Evolutionary conservation across 2,329 filamentous ascomycete genomes (phyloP).

Genomic region (Tolypocladium guangdongense): DNA sequence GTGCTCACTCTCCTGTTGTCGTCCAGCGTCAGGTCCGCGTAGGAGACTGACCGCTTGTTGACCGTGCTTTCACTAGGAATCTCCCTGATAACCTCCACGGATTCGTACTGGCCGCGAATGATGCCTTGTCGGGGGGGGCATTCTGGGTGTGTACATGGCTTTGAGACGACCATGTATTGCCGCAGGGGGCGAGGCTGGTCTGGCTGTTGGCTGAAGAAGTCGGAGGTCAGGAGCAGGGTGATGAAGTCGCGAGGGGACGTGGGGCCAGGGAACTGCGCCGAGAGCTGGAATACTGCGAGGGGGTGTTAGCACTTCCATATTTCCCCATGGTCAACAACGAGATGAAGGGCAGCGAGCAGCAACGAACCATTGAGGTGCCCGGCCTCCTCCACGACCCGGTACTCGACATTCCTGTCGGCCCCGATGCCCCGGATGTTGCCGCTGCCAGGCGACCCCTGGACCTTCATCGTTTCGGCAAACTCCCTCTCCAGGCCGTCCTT

Average conservation of each 20-base stretch:
- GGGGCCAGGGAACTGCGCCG: conserved; percentile 81
- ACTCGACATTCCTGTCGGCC: conserved; percentile 64
- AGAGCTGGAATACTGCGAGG: conserved; percentile 64
- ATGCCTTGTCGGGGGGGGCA: conserved; percentile 60
- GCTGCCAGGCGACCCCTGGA: conserved; percentile 57
- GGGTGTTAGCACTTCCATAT: conserved; percentile 2
- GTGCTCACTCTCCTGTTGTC: conserved; percentile 13
- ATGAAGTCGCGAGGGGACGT: conserved; percentile 84
- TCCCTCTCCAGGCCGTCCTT: conserved; percentile 66
- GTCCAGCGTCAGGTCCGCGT: conserved; percentile 17
- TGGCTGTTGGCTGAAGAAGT: conserved; percentile 30
- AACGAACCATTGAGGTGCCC: conserved; percentile 50
- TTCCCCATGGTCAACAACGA: not conserved
- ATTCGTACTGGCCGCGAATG: conserved; percentile 81
- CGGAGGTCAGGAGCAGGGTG: conserved; percentile 62
- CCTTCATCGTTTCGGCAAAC: conserved; percentile 66
- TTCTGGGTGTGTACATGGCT: conserved; percentile 68
- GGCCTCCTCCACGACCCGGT: conserved; percentile 42
- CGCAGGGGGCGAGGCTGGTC: conserved; percentile 33
- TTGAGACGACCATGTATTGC: conserved; percentile 80
- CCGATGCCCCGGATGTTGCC: conserved; percentile 78
- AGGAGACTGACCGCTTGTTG: conserved; percentile 21
- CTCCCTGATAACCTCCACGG: conserved; percentile 82
- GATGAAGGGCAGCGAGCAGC: not conserved
- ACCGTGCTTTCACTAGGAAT: conserved; percentile 45